Conservation (phyloP, 306 rosid species). For the Benincasa hispida region DNA sequence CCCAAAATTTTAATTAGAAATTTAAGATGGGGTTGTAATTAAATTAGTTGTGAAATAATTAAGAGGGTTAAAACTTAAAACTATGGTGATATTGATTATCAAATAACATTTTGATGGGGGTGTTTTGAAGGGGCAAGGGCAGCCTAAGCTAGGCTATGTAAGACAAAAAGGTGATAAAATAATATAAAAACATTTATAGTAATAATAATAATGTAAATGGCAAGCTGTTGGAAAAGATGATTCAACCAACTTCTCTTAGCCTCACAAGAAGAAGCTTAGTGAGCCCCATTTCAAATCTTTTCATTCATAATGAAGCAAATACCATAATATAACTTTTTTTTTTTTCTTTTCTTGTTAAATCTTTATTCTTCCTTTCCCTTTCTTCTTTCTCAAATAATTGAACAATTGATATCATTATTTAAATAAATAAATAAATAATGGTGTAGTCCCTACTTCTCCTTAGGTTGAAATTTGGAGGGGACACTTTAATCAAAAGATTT, state of each 20-base stretch:
- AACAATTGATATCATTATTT: neutral
- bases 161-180: neutral
- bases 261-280: neutral
- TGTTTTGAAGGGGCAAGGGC: neutral
- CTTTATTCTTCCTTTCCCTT: neutral
- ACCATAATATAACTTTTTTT: neutral
- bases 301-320: neutral
- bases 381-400: neutral
- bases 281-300: constrained; percentile 8
- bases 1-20: neutral
- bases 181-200: neutral
- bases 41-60: neutral
- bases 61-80: neutral
- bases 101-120: neutral
- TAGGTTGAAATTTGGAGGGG: neutral
- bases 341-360: neutral
- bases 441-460: neutral
- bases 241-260: constrained; percentile 5
- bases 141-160: neutral
- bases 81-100: neutral
- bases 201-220: neutral
- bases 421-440: neutral
- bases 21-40: neutral
- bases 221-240: neutral
- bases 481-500: neutral